Evolutionary conservation across 108 stramenopile genomes (phyloP).

Genomic region (Nitzschia sp.): DNA sequence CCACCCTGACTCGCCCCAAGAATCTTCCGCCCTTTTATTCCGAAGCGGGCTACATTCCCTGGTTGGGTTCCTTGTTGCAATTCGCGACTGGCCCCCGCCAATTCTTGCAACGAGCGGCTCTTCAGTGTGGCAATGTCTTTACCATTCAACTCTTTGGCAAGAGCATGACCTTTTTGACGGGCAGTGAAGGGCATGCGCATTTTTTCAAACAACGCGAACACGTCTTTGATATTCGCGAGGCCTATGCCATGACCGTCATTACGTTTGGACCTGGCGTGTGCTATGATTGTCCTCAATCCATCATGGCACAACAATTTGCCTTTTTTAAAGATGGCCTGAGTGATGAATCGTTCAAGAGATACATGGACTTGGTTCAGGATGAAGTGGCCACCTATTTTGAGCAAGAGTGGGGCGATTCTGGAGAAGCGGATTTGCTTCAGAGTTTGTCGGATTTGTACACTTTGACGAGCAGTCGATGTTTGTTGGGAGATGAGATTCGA

Average conservation of each 20-base stretch:
- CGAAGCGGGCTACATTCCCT: constrained; percentile 31
- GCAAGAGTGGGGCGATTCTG: constrained; percentile 38
- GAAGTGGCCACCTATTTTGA: constrained; percentile 52
- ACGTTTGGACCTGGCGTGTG: constrained; percentile 67
- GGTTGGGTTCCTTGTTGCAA: constrained; percentile 32
- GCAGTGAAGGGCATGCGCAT: constrained; percentile 65
- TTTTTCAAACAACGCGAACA: constrained; percentile 70
- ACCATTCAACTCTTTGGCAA: constrained; percentile 52
- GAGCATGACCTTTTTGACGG: constrained; percentile 73
- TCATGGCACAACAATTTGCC: constrained; percentile 68
- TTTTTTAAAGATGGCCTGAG: constrained; percentile 56
- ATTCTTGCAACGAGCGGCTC: constrained; percentile 25
- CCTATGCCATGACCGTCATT: constrained; percentile 70
- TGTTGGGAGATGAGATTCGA: constrained; percentile 74
- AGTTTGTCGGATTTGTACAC: constrained; percentile 66
- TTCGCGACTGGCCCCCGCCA: constrained; percentile 28
- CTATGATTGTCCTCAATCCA: constrained; percentile 68
- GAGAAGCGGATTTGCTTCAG: constrained; percentile 54
- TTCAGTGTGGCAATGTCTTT: constrained; percentile 23
- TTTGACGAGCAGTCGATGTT: constrained; percentile 63
- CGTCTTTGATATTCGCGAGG: constrained; percentile 55
- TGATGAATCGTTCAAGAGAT: constrained; percentile 40
- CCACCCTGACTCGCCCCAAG: constrained; percentile 6
- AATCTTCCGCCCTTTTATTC: constrained; percentile 32
- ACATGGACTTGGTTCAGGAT: constrained; percentile 64